Evolutionary conservation across 306 rosid species (phyloP), one percentile per base, ranked within the genome.

Genomic region (Lablab purpureus): DNA sequence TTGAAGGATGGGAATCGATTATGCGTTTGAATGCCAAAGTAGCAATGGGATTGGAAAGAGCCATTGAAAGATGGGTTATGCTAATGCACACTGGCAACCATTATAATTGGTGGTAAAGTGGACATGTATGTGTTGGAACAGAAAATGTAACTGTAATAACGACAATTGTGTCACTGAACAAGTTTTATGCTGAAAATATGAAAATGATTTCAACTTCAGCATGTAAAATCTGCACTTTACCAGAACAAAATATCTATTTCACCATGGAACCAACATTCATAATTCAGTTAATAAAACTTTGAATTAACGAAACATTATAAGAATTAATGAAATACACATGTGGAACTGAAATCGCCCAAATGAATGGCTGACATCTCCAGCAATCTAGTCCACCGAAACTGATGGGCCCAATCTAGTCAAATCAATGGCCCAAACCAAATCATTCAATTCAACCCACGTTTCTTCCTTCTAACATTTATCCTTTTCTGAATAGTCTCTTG

Each of bases 51-150:
- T 66, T n/a, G 7, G 64, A 40, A 49, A 82, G 50, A 73, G 82
- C 77, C 87, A 84, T n/a, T 28, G 59, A 28, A 58, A 73, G 58
- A 82, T 46, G 56, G 28, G 46, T 60, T 54, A 60, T 47, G 77
- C 54, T 56, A 4, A 54, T 67, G 45, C 45, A 19, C 68, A 51
- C 34, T 34, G 52, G 25, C 52, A 73, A 21, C 23, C 67, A 73
- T 73, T 36, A 23, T 27, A 56, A 21, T 52, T 71, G 75, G 18
- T 11, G 46, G 41, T 46, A 15, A 65, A 34, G 49, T 65, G 27
- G 32, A 7, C 22, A 58, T 23, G 65, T 25, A 25, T 2, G 7
- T 25, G 14, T 64, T 34, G 70, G 49, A 36, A 65, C 4, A n/a
- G n/a, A 6, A 63, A n/a, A 41, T 21, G 8, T 46, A 25, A 67